Base-by-base conservation (phyloP, 23 red algal genomes). In the Gracilaria caudata region DNA sequence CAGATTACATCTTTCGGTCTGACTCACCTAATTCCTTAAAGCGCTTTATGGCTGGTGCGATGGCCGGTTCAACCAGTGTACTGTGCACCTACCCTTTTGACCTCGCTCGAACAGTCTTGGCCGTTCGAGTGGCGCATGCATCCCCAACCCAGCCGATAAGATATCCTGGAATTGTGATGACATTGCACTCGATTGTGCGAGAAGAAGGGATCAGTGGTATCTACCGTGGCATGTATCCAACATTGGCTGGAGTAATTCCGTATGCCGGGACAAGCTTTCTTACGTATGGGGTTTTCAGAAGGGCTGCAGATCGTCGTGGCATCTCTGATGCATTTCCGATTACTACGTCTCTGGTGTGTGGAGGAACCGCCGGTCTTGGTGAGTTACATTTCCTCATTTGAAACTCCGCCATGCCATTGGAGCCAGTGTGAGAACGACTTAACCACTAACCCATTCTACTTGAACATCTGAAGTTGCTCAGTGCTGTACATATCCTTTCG, bases 261-360 rank as follows among this genome's bases (percentile, higher is more conserved):
- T 98, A 98, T 63, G 90, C 95, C 3, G 95, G 95, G 21, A 94
- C 89, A 34, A 94, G 89, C 51, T 98, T 98, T 81, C 83, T 93
- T 59, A 88, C 86, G 28, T 98, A 79, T 73, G 95, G 95, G 5
- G 66, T 94, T 39, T 61, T 98, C 28, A 77, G 86, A 56, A 59
- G 80, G 51, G 51, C 65, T 30, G 73, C 83, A 21, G 79, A 83
- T 38, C 45, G 60, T 21, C 49, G 45, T 33, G 86, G 86, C 21
- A 45, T 89, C 7, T 79, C 79, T 3, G 57, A 94, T 49, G 30
- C 24, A 6, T 36, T 72, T 35, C 90, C 95, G 39, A 80, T 88
- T 7, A 41, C 91, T 23, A 87, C 88, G 36, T 82, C 90, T 57
- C 79, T 98, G 20, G 82, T 72, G 2, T 98, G 95, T 78, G 95